Evolutionary conservation across 306 rosid genomes (phyloP).

Genomic region (Macrotyloma uniflorum): DNA sequence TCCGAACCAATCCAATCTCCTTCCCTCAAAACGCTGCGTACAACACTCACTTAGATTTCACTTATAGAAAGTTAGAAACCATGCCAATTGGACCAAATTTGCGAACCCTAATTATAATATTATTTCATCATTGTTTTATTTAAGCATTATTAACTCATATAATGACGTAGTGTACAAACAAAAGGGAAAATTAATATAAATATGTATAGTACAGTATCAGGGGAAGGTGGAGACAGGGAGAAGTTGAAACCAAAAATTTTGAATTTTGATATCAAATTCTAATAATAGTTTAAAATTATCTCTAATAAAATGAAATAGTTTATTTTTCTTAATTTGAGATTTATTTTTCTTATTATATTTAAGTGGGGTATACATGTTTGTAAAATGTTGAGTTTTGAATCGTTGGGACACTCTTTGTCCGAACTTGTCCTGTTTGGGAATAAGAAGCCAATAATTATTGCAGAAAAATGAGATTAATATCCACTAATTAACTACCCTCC

Average conservation of each 20-base stretch:
- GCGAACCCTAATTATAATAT: background rate
- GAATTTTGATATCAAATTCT: background rate
- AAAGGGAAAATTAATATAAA: background rate
- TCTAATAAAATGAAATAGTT: no score
- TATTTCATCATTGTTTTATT: background rate
- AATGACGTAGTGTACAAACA: background rate
- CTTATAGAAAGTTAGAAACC: no score
- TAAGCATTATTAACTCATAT: background rate
- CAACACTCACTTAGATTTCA: no score
- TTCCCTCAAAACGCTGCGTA: no score
- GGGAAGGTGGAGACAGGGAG: background rate
- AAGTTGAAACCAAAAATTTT: background rate
- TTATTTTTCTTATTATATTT: no score
- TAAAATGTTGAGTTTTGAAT: background rate
- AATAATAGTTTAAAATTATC: no score
- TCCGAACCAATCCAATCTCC: slow-evolving; percentile 21
- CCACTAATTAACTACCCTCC: background rate
- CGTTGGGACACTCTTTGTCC: background rate
- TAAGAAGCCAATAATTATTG: slow-evolving; percentile 25
- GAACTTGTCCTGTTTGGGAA: slow-evolving; percentile 29
- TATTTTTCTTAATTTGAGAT: no score
- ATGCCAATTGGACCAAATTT: background rate
- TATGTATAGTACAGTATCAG: background rate
- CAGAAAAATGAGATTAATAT: slow-evolving; percentile 8
- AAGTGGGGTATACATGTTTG: no score